Base-by-base conservation (phyloP, 2,329 filamentous ascomycete species). In the Xylaria sp. region DNA sequence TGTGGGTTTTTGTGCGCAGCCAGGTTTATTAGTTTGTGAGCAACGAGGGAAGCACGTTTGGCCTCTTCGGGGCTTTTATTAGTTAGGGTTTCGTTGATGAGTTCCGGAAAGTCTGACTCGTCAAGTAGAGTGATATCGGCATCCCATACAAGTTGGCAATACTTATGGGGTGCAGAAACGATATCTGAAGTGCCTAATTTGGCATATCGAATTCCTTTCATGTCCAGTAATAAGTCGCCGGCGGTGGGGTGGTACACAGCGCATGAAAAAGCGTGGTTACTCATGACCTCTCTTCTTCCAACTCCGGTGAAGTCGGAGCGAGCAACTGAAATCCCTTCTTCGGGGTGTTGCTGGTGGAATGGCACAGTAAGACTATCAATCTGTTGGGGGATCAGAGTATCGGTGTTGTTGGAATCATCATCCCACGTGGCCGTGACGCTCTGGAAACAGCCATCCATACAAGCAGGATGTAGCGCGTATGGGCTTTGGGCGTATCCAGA, bases 361-460 rank as follows among this genome's bases (percentile, higher is more conserved):
- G 40, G 27, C 2, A 64, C 23, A 12, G 35, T 9, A 16, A 64
- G 42, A 32, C 27, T 51, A n/a, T 60, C 57, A 8, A 65, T 54
- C 5, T 21, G 12, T 4, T 23, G 6, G 5, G 63, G 63, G 4
- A 65, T 40, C 12, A 65, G 21, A 1, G 32, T 25, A 3, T 47
- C 21, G 10, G 44, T 21, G 2, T 9, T 21, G 13, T 12, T 23
- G 13, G 18, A 5, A 23, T 60, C 50, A 9, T 29, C 63, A 2
- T 51, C 21, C 54, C 55, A 60, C 1, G 40, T 13, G 13, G 55
- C n/a, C 9, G 25, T 29, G 18, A 47, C 57, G 6, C 18, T 55
- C 25, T 66, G 63, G 21, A 66, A 60, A 16, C 63, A 66, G 5
- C 25, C 63, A 42, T 66, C 63, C 18, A 66, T 51, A 3, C 6